These are phyloP conservation scores for Phytophthora pluvialis DNA, from an alignment of 352 stramenopile genomes.

Conservation along the genomic window DNA sequence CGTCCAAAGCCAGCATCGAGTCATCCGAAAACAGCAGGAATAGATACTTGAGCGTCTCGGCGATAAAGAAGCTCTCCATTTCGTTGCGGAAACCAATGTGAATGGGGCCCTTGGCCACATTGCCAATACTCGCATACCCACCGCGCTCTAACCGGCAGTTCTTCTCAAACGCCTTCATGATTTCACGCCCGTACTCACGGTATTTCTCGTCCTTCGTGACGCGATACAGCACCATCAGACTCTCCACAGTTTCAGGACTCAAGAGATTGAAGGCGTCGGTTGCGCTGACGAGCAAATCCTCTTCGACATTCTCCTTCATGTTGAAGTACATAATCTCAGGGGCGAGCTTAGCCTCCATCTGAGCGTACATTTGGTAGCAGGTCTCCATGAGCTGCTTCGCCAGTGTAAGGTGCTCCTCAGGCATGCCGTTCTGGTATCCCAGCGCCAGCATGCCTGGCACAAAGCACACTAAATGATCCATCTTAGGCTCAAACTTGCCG, in stretches of 20 bases:
- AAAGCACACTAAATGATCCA: constrained; percentile 94
- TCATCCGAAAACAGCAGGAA: constrained; percentile 92
- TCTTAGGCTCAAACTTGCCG: constrained; percentile 63
- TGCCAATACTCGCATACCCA: constrained; percentile 69
- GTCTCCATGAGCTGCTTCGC: constrained; percentile 82
- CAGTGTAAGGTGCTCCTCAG: constrained; percentile 64
- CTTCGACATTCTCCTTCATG: constrained; percentile 50
- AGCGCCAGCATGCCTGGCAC: constrained; percentile 89
- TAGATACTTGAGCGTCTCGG: constrained; percentile 95
- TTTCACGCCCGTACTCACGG: constrained; percentile 80
- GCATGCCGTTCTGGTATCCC: constrained; percentile 76
- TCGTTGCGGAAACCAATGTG: constrained; percentile 61
- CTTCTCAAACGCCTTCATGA: constrained; percentile 88
- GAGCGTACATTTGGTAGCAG: constrained; percentile 90
- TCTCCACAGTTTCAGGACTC: constrained; percentile 93
- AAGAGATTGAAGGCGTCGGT: constrained; percentile 86
- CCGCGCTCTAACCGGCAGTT: constrained; percentile 70
- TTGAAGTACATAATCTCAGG: constrained; percentile 89
- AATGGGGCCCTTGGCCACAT: constrained; percentile 57
- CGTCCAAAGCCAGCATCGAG: constrained; percentile 74
- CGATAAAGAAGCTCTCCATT: constrained; percentile 94
- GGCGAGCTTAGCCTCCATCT: constrained; percentile 83
- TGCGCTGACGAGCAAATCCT: constrained; percentile 60
- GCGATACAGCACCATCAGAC: constrained; percentile 91
- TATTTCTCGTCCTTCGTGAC: constrained; percentile 91